Conservation (phyloP, 169 alveolate species). For the Plasmodium gallinaceum region DNA sequence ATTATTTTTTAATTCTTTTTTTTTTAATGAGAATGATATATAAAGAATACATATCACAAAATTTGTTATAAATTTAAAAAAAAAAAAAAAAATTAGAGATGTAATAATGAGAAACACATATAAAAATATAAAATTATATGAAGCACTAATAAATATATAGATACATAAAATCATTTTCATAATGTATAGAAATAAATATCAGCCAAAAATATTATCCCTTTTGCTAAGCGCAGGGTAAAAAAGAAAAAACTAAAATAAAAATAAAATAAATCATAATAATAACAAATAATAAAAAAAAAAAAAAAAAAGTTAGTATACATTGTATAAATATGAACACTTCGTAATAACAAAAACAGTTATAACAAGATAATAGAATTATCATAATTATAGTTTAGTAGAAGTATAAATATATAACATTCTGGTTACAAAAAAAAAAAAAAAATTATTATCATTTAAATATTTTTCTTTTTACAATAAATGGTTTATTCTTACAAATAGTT, state of each 20-base stretch:
- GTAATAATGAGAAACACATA: not conserved
- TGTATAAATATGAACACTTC: not conserved
- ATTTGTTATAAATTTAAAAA: not conserved
- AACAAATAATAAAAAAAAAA: too few species aligned
- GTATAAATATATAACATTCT: not conserved
- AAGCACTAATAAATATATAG: not conserved
- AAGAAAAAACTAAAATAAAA: not conserved
- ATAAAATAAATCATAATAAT: too few species aligned
- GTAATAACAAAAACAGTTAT: not conserved
- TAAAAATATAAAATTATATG: not conserved
- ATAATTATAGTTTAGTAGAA: not conserved
- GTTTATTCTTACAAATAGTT: constrained; percentile 6
- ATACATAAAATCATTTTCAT: not conserved
- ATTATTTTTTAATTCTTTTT: too few species aligned
- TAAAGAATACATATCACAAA: not conserved
- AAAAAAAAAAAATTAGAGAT: too few species aligned
- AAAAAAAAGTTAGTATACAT: too few species aligned
- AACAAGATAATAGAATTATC: not conserved
- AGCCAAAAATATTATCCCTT: constrained; percentile 58
- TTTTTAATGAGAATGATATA: not conserved
- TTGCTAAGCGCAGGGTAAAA: constrained; percentile 73
- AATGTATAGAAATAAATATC: constrained; percentile 63
- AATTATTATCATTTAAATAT: not conserved
- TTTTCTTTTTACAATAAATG: not conserved
- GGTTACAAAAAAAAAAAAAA: not conserved